Conservation (phyloP, 1,139 yeast species). For the Blastobotrys buckinghamii region DNA sequence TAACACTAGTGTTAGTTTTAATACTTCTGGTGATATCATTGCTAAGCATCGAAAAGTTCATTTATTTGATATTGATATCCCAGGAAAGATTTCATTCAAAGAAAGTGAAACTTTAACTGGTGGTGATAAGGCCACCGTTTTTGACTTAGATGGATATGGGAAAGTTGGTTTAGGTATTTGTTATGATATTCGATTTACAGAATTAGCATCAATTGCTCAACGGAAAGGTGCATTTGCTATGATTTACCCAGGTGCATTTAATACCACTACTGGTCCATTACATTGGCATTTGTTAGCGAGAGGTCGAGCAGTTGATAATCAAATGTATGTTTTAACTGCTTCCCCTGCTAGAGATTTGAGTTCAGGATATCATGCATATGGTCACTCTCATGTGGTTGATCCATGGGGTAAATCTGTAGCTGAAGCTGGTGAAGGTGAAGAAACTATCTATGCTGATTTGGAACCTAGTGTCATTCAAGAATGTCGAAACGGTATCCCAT, state of each 20-base stretch:
- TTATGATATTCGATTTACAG: slow-evolving; percentile 90
- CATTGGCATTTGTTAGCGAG: slow-evolving; percentile 90
- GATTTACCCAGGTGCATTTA: slow-evolving; percentile 94
- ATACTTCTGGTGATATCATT: slow-evolving; percentile 62
- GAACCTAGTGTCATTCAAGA: slow-evolving; percentile 57
- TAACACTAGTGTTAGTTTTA: slow-evolving; percentile 78
- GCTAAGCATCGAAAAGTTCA: slow-evolving; percentile 89
- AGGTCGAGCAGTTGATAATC: slow-evolving; percentile 86
- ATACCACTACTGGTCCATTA: slow-evolving; percentile 90
- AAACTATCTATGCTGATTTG: slow-evolving; percentile 71
- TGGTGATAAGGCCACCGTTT: slow-evolving; percentile 75
- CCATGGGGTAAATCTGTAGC: slow-evolving; percentile 76
- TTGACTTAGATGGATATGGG: slow-evolving; percentile 63
- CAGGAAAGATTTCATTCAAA: slow-evolving; percentile 79
- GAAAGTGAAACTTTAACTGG: slow-evolving; percentile 72
- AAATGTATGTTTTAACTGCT: slow-evolving; percentile 69
- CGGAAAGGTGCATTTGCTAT: slow-evolving; percentile 75
- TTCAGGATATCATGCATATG: slow-evolving; percentile 81
- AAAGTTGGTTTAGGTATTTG: slow-evolving; percentile 86
- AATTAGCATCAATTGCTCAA: slow-evolving; percentile 75
- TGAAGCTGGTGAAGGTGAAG: slow-evolving; percentile 85
- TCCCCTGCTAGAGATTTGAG: slow-evolving; percentile 81
- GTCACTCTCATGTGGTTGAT: slow-evolving; percentile 83
- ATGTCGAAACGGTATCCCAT: slow-evolving; percentile 71
- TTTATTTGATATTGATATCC: slow-evolving; percentile 85